Evolutionary conservation across 2,329 filamentous ascomycete genomes (phyloP), one percentile per base, ranked within the genome.

Genomic region (Beauveria varroae): DNA sequence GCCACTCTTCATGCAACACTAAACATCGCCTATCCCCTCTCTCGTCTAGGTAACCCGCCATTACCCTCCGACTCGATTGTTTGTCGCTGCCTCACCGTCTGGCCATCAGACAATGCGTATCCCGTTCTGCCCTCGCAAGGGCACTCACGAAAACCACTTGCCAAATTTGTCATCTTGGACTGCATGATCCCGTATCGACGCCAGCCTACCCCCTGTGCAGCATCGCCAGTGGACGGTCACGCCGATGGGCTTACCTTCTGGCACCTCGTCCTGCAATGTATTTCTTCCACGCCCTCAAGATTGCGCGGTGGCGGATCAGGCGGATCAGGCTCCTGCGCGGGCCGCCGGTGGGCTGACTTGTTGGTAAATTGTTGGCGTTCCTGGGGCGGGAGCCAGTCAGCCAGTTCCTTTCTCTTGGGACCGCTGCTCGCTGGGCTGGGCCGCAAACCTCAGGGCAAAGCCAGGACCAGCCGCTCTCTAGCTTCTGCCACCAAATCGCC

Each of bases 361-460:
- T 14, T 58, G 22, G 14, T 16, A 24, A 54, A 51, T 50, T 58
- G 56, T 41, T 58, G 56, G 56, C 46, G 46, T 58, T 50, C 34
- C 56, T 58, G 53, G 41, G 7, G 40, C 37, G 12, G 24, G 18
- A 5, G 7, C 22, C 54, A 51, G 49, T 50, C 46, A 44, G 22
- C 44, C 18, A 14, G 53, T 57, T 28, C 41, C 37, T 34, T 28
- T 46, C 20, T 30, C 40, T 55, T 58, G 49, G 37, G 40, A 20
- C 28, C 9, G 14, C 57, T 20, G 20, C 41, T 20, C 22, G 50
- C 58, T 50, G 41, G 51, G 59, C 51, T 50, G 44, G 59, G 59
- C 59, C 59, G 26, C 52, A 61, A 61, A 41, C 51, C 44, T 61
- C 59, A 61, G 59, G 59, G 51, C 59, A 56, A 61, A 61, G 52